phyloP scores from a whole-genome alignment of 2,329 filamentous ascomycete genomes.

The Diaporthe amygdali region DNA sequence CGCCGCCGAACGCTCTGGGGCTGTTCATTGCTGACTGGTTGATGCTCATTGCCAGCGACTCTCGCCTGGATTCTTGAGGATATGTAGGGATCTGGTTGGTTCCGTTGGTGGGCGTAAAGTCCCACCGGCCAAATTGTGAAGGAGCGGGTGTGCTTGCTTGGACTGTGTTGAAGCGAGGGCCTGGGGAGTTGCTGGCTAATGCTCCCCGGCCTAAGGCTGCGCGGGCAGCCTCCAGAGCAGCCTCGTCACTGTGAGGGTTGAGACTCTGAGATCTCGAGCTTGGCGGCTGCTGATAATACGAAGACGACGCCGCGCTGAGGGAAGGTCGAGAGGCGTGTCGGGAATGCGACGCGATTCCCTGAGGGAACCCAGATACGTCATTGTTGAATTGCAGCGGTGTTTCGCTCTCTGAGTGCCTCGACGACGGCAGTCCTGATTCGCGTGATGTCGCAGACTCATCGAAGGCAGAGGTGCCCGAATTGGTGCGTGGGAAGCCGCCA shows the following conservation, averaged over 20 bases:
- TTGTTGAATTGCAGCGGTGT: background rate
- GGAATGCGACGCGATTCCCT: slow-evolving; percentile 7
- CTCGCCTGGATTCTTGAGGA: slow-evolving; percentile 17
- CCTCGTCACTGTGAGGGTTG: slow-evolving; percentile 11
- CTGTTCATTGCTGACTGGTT: slow-evolving; percentile 24
- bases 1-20: background rate
- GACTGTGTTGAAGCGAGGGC: slow-evolving; percentile 6
- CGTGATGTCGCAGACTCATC: slow-evolving; percentile 15
- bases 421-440: slow-evolving; percentile 8
- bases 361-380: slow-evolving; percentile 6
- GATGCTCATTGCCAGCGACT: slow-evolving; percentile 21
- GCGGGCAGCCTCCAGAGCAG: slow-evolving; percentile 9
- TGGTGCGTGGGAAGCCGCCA: slow-evolving; percentile 10
- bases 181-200: slow-evolving; percentile 20
- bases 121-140: background rate
- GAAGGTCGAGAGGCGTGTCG: slow-evolving; percentile 23
- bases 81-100: background rate
- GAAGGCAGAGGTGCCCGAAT: background rate
- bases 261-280: slow-evolving; percentile 22
- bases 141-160: slow-evolving; percentile 1
- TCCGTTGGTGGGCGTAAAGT: slow-evolving; percentile 18
- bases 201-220: background rate
- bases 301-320: slow-evolving; percentile 14
- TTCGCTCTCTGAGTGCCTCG: slow-evolving; percentile 23
- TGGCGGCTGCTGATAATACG: slow-evolving; percentile 9